These are phyloP conservation scores for Calendula officinalis DNA, from an alignment of 129 eudicot species.

Conservation along the genomic window DNA sequence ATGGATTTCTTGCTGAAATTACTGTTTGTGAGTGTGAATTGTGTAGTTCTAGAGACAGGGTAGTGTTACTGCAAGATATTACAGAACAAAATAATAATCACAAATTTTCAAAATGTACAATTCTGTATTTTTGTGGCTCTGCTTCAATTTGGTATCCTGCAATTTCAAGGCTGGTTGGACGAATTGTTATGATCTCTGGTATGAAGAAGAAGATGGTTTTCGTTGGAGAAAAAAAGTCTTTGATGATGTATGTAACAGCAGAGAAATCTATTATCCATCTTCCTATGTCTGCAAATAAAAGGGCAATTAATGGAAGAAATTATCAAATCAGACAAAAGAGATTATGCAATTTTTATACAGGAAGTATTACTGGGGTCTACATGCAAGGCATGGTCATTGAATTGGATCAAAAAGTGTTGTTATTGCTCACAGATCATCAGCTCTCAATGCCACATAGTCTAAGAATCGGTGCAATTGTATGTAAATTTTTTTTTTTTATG, in stretches of 20 bases:
- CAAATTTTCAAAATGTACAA: slow-evolving; percentile 34
- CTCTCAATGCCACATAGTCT: slow-evolving; percentile 57
- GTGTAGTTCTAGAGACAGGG: slow-evolving; percentile 38
- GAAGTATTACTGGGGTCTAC: slow-evolving; percentile 63
- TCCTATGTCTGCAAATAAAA: slow-evolving; percentile 15
- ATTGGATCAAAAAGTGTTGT: slow-evolving; percentile 64
- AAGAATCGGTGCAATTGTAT: slow-evolving; percentile 86
- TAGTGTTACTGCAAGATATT: slow-evolving; percentile 14
- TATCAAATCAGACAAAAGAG: slow-evolving; percentile 23
- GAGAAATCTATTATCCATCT: slow-evolving; percentile 45
- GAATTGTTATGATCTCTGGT: slow-evolving; percentile 39
- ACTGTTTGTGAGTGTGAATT: slow-evolving; percentile 56
- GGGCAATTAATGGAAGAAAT: slow-evolving; percentile 29
- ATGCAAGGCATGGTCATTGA: slow-evolving; percentile 84
- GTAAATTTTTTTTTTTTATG: too few species aligned
- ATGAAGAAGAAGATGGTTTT: slow-evolving; percentile 81
- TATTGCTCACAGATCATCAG: slow-evolving; percentile 65
- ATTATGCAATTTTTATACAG: slow-evolving; percentile 51
- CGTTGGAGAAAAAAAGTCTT: slow-evolving; percentile 59
- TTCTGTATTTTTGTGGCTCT: slow-evolving; percentile 59
- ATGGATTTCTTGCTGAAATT: slow-evolving; percentile 66
- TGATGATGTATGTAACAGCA: slow-evolving; percentile 61
- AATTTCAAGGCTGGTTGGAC: slow-evolving; percentile 52
- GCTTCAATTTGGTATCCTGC: slow-evolving; percentile 70
- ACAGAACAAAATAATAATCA: slow-evolving; percentile 22